Evolutionary conservation across 192 early-diverging fungal species (phyloP).

Genomic region (Pilaira anomala): DNA sequence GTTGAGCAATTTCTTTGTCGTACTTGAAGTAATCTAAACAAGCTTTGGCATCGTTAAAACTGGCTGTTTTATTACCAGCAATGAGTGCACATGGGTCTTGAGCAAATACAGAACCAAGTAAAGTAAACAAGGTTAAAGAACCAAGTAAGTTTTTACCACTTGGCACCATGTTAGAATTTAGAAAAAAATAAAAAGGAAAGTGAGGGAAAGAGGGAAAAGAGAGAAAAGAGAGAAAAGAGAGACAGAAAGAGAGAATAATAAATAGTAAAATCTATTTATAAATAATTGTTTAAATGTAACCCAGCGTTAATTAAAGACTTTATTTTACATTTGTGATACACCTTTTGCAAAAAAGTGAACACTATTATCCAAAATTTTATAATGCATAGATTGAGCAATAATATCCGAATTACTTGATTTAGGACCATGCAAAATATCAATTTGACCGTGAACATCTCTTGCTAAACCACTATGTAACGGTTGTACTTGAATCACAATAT

Average conservation of each 20-base stretch:
- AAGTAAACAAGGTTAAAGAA: slow-evolving; percentile 7
- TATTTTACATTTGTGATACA: slow-evolving; percentile 33
- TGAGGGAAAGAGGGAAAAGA: slow-evolving; percentile 1
- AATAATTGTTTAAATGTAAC: too few relatives aligned
- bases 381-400: slow-evolving; percentile 48
- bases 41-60: slow-evolving; percentile 31
- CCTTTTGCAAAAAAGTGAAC: slow-evolving; percentile 59
- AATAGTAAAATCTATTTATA: too few relatives aligned
- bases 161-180: slow-evolving; percentile 8
- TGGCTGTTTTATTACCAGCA: slow-evolving; percentile 30
- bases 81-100: slow-evolving; percentile 30
- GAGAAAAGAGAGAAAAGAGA: not conserved
- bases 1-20: slow-evolving; percentile 24
- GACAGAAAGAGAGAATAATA: slow-evolving; percentile 13
- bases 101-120: not conserved
- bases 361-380: slow-evolving; percentile 58
- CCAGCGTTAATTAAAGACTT: too few relatives aligned
- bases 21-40: slow-evolving; percentile 36
- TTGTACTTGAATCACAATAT: slow-evolving; percentile 48
- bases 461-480: slow-evolving; percentile 50
- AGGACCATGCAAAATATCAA: slow-evolving; percentile 49
- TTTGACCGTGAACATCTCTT: slow-evolving; percentile 57
- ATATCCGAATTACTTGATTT: slow-evolving; percentile 27
- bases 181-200: slow-evolving; percentile 2
- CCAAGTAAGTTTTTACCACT: slow-evolving; percentile 2